Percentiles rank a stretch among this genome's conserved stretches.
These are phyloP conservation scores for Tieghemiomyces parasiticus DNA, from an alignment of 192 early-diverging fungal genomes.

Conservation along the genomic window DNA sequence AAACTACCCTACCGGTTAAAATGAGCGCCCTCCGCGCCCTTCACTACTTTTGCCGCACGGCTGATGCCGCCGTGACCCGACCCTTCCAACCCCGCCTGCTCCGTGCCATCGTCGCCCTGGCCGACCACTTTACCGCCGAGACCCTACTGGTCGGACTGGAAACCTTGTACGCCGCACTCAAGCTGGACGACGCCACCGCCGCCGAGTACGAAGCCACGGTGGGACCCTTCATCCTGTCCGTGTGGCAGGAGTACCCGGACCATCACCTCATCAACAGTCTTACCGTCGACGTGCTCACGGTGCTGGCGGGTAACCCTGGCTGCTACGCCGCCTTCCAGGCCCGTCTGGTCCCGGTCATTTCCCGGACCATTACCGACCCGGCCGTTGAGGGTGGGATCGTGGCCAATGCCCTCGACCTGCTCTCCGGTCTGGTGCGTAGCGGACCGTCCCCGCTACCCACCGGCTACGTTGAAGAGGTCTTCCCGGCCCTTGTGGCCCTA, in stretches of 20 bases:
- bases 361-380: slow-evolving; percentile 32
- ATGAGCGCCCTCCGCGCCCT: slow-evolving; percentile 29
- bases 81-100: slow-evolving; percentile 23
- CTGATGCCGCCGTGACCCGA: slow-evolving; percentile 17
- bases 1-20: slow-evolving; percentile 24
- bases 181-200: slow-evolving; percentile 54
- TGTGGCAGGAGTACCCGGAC: slow-evolving; percentile 66
- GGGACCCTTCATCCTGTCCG: slow-evolving; percentile 51
- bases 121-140: slow-evolving; percentile 26
- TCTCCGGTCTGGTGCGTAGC: slow-evolving; percentile 53
- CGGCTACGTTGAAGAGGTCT: slow-evolving; percentile 55
- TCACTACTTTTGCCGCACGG: slow-evolving; percentile 24
- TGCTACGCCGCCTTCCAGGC: slow-evolving; percentile 50
- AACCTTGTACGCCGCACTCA: slow-evolving; percentile 21
- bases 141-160: slow-evolving; percentile 30
- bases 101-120: slow-evolving; percentile 21
- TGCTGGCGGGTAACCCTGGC: slow-evolving; percentile 47
- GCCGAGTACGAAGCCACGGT: slow-evolving; percentile 58
- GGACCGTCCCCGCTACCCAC: slow-evolving; percentile 57
- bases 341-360: slow-evolving; percentile 57
- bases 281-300: slow-evolving; percentile 62
- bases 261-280: slow-evolving; percentile 63
- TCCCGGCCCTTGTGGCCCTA: slow-evolving; percentile 65
- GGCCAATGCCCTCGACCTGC: slow-evolving; percentile 47
- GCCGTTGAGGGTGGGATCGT: slow-evolving; percentile 22